Evolutionary conservation across 192 early-diverging fungal species (phyloP).

Genomic region (Coemansia sp.): DNA sequence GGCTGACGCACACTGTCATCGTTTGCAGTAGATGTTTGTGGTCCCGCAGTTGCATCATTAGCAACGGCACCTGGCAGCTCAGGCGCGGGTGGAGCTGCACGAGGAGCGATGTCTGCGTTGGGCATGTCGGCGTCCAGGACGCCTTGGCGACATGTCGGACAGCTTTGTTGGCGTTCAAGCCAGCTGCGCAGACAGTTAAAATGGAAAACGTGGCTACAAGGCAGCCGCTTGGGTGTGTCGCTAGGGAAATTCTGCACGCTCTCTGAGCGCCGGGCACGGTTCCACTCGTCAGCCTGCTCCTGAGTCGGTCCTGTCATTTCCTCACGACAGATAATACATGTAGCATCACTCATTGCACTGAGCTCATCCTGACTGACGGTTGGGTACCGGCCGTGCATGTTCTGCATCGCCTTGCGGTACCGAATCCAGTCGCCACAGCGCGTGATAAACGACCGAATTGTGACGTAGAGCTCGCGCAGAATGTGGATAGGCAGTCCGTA

Average conservation of each 20-base stretch:
- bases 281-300: constrained; percentile 33
- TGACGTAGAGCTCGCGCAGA: constrained; percentile 94
- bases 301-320: constrained; percentile 71
- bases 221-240: constrained; percentile 88
- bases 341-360: constrained; percentile 63
- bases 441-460: constrained; percentile 84
- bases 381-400: constrained; percentile 97
- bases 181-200: constrained; percentile 94
- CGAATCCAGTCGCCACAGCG: constrained; percentile 86
- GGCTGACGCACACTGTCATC: not conserved
- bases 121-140: constrained; percentile 16
- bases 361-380: constrained; percentile 84
- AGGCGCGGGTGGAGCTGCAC: not conserved
- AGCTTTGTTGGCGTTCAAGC: constrained; percentile 96
- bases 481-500: constrained; percentile 94
- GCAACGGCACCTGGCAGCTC: not conserved
- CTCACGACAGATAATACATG: constrained; percentile 97
- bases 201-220: constrained; percentile 97
- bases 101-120: not conserved
- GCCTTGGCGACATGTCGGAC: constrained; percentile 79
- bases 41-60: not conserved
- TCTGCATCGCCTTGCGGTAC: constrained; percentile 90
- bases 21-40: not conserved
- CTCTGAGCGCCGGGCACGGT: constrained; percentile 21
- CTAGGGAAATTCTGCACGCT: constrained; percentile 27